Evolutionary conservation across 1,139 yeast genomes (phyloP).

Genomic region (Pneumocystis wakefieldiae): DNA sequence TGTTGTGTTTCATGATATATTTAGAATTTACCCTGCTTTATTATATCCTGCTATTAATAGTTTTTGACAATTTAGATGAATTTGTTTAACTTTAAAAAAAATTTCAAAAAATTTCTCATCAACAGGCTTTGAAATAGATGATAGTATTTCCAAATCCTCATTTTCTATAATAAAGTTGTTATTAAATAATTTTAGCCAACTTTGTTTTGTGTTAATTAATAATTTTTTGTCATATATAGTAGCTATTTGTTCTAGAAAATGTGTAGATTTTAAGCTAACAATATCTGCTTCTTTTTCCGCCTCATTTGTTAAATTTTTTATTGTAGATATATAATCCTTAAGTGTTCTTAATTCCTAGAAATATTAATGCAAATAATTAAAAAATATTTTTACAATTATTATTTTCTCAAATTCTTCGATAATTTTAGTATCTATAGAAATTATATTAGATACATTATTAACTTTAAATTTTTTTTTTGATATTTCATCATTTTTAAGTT

Average conservation of each 20-base stretch:
- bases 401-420: background rate
- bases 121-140: constrained; percentile 19
- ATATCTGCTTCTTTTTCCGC: background rate
- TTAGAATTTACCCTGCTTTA: constrained; percentile 34
- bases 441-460: background rate
- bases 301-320: background rate
- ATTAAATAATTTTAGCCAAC: constrained; percentile 43
- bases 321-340: background rate
- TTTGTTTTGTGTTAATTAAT: constrained; percentile 32
- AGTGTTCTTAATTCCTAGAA: background rate
- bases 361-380: background rate
- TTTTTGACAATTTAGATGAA: constrained; percentile 54
- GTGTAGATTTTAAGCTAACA: background rate
- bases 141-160: constrained; percentile 38
- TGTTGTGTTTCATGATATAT: background rate
- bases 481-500: background rate
- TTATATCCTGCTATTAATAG: constrained; percentile 54
- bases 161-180: constrained; percentile 54
- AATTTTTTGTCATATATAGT: background rate
- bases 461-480: background rate
- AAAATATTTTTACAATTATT: constrained; percentile 1
- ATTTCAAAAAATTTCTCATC: constrained; percentile 50
- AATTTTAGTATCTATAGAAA: background rate
- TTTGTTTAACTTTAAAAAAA: constrained; percentile 45
- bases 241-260: background rate